Percentiles rank a stretch among this genome's conserved stretches.
phyloP scores from a whole-genome alignment of 2,329 filamentous ascomycete species.

The Blastomyces gilchristii region DNA sequence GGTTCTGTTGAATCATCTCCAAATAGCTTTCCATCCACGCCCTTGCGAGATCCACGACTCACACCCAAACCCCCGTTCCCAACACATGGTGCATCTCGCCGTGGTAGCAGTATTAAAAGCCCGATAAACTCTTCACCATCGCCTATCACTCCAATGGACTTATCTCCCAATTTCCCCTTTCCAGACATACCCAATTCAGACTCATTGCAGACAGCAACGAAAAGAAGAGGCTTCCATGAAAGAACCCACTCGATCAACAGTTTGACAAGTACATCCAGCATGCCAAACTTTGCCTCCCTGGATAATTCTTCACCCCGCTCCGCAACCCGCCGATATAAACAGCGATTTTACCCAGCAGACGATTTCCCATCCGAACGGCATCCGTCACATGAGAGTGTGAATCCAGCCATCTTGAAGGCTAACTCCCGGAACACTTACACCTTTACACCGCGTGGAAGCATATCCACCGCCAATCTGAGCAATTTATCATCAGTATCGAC shows the following conservation, averaged over 20 bases:
- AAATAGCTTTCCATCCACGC: not conserved
- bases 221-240: constrained; percentile 7
- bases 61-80: not conserved
- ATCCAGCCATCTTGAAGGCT: not conserved
- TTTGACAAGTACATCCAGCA: constrained; percentile 15
- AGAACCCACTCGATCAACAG: constrained; percentile 15
- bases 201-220: not conserved
- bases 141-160: not conserved
- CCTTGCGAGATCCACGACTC: not conserved
- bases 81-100: not conserved
- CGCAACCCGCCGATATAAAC: constrained; percentile 11
- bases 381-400: constrained; percentile 8
- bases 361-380: not conserved
- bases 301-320: constrained; percentile 12
- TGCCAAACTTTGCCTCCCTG: constrained; percentile 12
- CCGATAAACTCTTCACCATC: not conserved
- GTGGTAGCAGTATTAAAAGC: not conserved
- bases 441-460: constrained; percentile 4
- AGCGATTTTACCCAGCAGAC: constrained; percentile 5
- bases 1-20: not conserved
- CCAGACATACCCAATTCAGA: not conserved
- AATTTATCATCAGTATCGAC: not conserved
- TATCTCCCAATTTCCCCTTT: not conserved
- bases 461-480: constrained; percentile 11
- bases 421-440: not conserved